Conservation (phyloP, 306 rosid genomes). For the Acmispon strigosus region DNA sequence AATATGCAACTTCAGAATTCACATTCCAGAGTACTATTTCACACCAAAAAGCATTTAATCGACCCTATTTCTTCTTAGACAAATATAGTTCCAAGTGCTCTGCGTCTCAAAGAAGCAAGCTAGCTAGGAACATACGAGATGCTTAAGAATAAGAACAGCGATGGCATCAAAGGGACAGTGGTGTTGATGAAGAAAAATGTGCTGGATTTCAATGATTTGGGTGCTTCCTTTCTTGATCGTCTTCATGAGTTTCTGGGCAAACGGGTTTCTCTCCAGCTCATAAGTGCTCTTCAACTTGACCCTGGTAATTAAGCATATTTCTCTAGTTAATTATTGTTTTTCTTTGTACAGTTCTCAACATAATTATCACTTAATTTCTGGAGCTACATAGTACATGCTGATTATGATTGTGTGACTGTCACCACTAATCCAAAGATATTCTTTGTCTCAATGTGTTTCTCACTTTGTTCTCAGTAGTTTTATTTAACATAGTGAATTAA, state of each 20-base stretch:
- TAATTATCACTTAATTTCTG: too few species aligned
- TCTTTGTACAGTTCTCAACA: background rate
- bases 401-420: too few species aligned
- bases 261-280: slow-evolving; percentile 47
- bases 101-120: background rate
- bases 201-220: slow-evolving; percentile 59
- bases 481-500: too few species aligned
- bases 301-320: slow-evolving; percentile 30
- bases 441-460: too few species aligned
- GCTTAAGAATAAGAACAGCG: slow-evolving; percentile 15
- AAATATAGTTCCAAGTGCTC: background rate
- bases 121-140: background rate
- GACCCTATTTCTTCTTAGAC: background rate
- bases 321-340: background rate
- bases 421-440: too few species aligned
- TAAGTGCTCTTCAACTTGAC: slow-evolving; percentile 43
- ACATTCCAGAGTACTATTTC: background rate
- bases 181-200: slow-evolving; percentile 73
- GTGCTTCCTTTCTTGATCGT: slow-evolving; percentile 45
- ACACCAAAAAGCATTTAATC: background rate
- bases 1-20: background rate
- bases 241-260: slow-evolving; percentile 54
- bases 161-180: slow-evolving; percentile 45
- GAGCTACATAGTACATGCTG: too few species aligned
- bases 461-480: too few species aligned